Percentiles rank a stretch among this genome's conserved stretches.
These are phyloP conservation scores for Turnera subulata DNA, from an alignment of 345 rosid genomes.

Conservation along the genomic window DNA sequence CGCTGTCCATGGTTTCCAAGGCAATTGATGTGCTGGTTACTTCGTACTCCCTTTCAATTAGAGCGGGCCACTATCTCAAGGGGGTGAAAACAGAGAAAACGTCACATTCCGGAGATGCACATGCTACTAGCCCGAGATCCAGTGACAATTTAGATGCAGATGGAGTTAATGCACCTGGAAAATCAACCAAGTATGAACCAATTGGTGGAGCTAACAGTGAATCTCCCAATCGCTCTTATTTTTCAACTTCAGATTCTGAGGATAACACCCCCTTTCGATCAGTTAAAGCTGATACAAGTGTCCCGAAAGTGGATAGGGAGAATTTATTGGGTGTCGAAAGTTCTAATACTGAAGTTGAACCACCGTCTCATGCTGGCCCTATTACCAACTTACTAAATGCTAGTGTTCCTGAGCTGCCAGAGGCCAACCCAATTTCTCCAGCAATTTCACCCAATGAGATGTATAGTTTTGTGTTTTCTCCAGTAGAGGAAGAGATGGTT, in stretches of 20 bases:
- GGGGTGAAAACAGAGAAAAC: constrained; percentile 50
- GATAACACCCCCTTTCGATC: constrained; percentile 34
- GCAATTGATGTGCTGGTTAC: constrained; percentile 74
- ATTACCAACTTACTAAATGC: constrained; percentile 42
- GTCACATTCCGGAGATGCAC: constrained; percentile 33
- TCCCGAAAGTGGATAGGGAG: constrained; percentile 36
- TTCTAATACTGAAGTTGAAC: constrained; percentile 27
- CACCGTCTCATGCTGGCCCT: constrained; percentile 37
- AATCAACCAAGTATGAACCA: constrained; percentile 32
- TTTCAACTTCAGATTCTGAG: constrained; percentile 50
- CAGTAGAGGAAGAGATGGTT: constrained; percentile 78
- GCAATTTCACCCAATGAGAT: constrained; percentile 93
- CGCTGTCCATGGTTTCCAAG: constrained; percentile 67
- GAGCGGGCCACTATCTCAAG: constrained; percentile 62
- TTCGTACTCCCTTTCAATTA: constrained; percentile 63
- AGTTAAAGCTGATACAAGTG: constrained; percentile 34
- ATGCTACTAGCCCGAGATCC: constrained; percentile 23
- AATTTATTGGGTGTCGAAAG: constrained; percentile 29
- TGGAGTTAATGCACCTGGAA: constrained; percentile 35
- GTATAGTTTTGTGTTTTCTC: constrained; percentile 77
- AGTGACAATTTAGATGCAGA: constrained; percentile 32
- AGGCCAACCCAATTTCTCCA: constrained; percentile 66
- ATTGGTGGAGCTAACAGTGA: constrained; percentile 26
- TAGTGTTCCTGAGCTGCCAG: constrained; percentile 53
- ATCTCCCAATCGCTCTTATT: constrained; percentile 31